Evolutionary conservation across 2,329 filamentous ascomycete species (phyloP).

Genomic region (Lachnellula arida): DNA sequence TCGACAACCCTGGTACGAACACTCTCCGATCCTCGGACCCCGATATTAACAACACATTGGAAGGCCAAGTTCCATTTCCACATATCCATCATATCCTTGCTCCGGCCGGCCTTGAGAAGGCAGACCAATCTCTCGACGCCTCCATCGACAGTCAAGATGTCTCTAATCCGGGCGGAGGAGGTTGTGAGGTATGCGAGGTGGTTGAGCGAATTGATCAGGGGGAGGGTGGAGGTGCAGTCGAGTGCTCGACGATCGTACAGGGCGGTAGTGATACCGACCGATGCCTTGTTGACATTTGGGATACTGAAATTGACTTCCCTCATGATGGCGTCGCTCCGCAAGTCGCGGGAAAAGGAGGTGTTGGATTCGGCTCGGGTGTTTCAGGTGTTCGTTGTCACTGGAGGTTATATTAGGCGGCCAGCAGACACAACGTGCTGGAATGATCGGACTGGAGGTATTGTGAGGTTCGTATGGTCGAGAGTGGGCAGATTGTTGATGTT

Average conservation of each 20-base stretch:
- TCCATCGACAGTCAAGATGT: conserved; percentile 97
- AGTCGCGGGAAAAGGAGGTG: conserved; percentile 17
- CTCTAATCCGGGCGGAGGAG: conserved; percentile 92
- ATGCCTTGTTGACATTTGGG: conserved; percentile 98
- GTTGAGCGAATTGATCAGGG: conserved; percentile 97
- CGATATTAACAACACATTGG: conserved; percentile 98
- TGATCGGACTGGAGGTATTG: conserved; percentile 5
- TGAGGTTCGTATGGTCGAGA: conserved; percentile 5
- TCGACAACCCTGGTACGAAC: conserved; percentile 95
- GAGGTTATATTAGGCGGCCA: conserved; percentile 5
- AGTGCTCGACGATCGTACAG: conserved; percentile 95
- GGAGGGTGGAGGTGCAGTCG: conserved; percentile 95
- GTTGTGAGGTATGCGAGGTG: conserved; percentile 98
- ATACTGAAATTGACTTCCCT: conserved; percentile 99
- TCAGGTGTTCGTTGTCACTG: conserved; percentile 13
- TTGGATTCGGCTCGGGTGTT: conserved; percentile 12
- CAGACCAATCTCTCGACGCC: conserved; percentile 94
- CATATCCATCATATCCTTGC: conserved; percentile 99
- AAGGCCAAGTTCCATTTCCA: conserved; percentile 99
- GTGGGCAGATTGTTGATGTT: conserved; percentile 13
- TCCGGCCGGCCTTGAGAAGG: conserved; percentile 95
- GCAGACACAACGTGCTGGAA: conserved; percentile 18
- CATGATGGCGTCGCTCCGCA: conserved; percentile 58
- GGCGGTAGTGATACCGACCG: conserved; percentile 96
- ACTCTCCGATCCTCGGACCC: conserved; percentile 88